Base-by-base conservation (phyloP, 2,329 filamentous ascomycete species). In the Exophiala calicioides region DNA sequence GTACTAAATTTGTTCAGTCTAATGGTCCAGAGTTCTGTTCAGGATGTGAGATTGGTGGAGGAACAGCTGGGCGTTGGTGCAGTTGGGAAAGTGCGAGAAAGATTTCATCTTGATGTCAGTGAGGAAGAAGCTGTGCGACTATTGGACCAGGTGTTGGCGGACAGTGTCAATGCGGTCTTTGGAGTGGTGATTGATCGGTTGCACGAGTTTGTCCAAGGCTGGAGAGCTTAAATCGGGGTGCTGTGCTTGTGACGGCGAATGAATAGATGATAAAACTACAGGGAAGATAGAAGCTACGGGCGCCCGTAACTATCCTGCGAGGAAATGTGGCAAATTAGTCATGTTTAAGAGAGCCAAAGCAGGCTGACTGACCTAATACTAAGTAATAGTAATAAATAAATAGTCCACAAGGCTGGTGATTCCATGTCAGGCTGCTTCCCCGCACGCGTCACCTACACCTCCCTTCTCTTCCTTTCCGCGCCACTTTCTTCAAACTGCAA, bases 1-100 rank as follows among this genome's bases (percentile, higher is more conserved):
- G 94, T 98, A 30, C 77, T 98, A 20, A 98, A 98, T 62, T 68
- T 98, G 33, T 98, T 98, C 67, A 90, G 88, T 61, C 76, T 98
- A 47, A 98, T 98, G 93, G 86, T 95, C 12, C 90, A 97, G 65
- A 91, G 93, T 29, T 95, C 95, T 62, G 95, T 98, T 50, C 93
- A 90, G 0, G 94, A 97, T 60, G 94, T 98, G 62, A 84, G 86
- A 48, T 78, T 95, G 16, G 90, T 95, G 70, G 87, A 89, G 8
- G 90, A 96, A 68, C 94, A 94, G 70, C 47, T 53, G 46, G 57
- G 57, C 15, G 51, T 46, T 34, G 57, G 57, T 13, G 90, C 89
- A 8, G 91, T 97, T 12, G 74, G 90, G 59, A 98, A 97, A 71
- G 91, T 98, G 4, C 85, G 93, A 65, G 93, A 98, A 70, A 76